These are phyloP conservation scores for Hypoxylon cercidicola DNA, from an alignment of 495 filamentous ascomycete species.

Conservation along the genomic window DNA sequence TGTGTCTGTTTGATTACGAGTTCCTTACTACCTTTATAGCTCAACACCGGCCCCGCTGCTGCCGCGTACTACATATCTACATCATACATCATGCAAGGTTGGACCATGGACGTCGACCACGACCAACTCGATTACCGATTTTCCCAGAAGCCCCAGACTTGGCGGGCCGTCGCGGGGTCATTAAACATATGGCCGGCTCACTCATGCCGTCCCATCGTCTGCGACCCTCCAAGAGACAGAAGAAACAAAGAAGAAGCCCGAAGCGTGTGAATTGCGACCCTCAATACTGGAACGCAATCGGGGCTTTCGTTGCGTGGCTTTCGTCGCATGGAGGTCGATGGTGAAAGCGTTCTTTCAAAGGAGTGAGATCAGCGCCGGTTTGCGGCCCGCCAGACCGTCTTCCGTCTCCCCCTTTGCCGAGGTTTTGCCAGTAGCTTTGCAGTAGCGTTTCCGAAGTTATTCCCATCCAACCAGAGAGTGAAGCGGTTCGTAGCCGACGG, in stretches of 20 bases:
- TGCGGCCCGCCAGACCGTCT: constrained; percentile 24
- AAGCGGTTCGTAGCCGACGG: not conserved
- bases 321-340: constrained; percentile 6
- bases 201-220: constrained; percentile 26
- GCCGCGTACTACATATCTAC: constrained; percentile 12
- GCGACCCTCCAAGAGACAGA: constrained; percentile 14
- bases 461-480: constrained; percentile 23
- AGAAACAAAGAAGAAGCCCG: not conserved
- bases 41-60: constrained; percentile 25
- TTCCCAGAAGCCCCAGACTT: constrained; percentile 16
- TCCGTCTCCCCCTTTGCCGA: constrained; percentile 20
- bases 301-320: constrained; percentile 2
- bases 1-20: constrained; percentile 13
- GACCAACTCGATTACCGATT: constrained; percentile 12
- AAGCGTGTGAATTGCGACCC: constrained; percentile 39
- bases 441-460: constrained; percentile 29
- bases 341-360: constrained; percentile 26
- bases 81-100: constrained; percentile 26
- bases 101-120: constrained; percentile 5
- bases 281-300: constrained; percentile 32
- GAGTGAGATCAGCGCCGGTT: constrained; percentile 39
- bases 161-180: constrained; percentile 28
- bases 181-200: constrained; percentile 26
- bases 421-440: constrained; percentile 30
- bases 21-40: constrained; percentile 23